Evolutionary conservation across 345 rosid genomes (phyloP).

Genomic region (Boechera divaricarpa): DNA sequence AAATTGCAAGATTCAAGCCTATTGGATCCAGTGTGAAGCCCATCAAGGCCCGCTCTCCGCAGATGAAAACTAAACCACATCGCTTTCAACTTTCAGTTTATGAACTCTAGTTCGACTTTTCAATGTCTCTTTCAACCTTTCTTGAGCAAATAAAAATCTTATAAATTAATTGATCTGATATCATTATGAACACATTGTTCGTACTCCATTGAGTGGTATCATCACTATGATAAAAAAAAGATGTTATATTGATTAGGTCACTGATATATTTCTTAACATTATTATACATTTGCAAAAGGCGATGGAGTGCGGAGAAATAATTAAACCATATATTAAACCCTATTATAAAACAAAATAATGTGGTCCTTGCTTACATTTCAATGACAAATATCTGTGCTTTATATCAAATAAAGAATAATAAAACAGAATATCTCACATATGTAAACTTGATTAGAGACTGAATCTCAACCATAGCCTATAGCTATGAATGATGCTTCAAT

Average conservation of each 20-base stretch:
- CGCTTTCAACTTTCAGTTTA: not conserved
- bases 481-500: constrained; percentile 34
- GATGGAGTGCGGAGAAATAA: not conserved
- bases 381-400: constrained; percentile 21
- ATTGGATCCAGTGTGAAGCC: constrained; percentile 18
- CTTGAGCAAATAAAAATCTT: not conserved
- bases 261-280: constrained; percentile 12
- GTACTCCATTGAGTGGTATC: constrained; percentile 33
- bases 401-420: constrained; percentile 13
- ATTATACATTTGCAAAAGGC: constrained; percentile 18
- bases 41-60: constrained; percentile 10
- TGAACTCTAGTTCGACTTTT: constrained; percentile 24
- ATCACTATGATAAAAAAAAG: constrained; percentile 30
- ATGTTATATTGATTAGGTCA: constrained; percentile 30
- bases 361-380: constrained; percentile 21
- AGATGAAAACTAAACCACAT: not conserved
- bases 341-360: not conserved
- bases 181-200: constrained; percentile 25
- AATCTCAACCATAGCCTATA: constrained; percentile 30
- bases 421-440: not conserved
- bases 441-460: constrained; percentile 14
- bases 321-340: not conserved
- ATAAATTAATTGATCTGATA: constrained; percentile 6
- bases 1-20: not conserved
- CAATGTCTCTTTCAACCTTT: not conserved